Evolutionary conservation across 768 basidiomycete species (phyloP), one percentile per base, ranked within the genome.

Genomic region (Pholiota conissans): DNA sequence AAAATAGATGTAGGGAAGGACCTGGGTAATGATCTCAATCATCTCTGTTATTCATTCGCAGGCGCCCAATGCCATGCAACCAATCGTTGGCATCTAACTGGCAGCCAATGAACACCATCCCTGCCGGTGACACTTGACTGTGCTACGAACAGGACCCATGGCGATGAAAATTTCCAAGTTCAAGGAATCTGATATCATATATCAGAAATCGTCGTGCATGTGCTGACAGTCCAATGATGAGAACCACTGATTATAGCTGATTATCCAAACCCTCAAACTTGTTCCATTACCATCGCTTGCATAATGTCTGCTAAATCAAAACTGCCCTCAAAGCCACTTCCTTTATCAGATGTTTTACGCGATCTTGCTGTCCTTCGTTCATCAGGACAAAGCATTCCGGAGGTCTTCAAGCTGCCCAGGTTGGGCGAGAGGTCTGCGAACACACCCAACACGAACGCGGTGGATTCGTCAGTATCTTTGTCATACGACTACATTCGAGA

Each of bases 311-410:
- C 57, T 45, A 68, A 73, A 67, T 35, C 61, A 28, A 72, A 75
- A 75, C 73, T 73, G 53, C 65, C 53, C 30, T 26, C 55, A 20
- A 79, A 84, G 58, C 80, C 84, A 11, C 75, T 91, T 39, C 74
- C 83, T 6, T 76, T 90, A 28, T 69, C 76, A 57, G 79, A 84
- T 55, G 84, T 84, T 6, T 77, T 91, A 34, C 85, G 80, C 11
- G 91, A 93, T 70, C 81, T 93, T 22, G 89, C 90, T 5, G 70
- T 90, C 29, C 73, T 92, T 18, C 82, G 87, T 27, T 83, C 83
- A 26, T 84, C 86, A 9, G 82, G 80, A 34, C 42, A 73, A 16
- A 73, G 77, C 60, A 55, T 78, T 52, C 70, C 54, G 58, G 73
- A 49, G 20, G 68, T 55, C 63, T 69, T 61, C 53, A 59, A 42